Base-by-base conservation (phyloP, 2,329 filamentous ascomycete genomes). In the Myotisia sp. region DNA sequence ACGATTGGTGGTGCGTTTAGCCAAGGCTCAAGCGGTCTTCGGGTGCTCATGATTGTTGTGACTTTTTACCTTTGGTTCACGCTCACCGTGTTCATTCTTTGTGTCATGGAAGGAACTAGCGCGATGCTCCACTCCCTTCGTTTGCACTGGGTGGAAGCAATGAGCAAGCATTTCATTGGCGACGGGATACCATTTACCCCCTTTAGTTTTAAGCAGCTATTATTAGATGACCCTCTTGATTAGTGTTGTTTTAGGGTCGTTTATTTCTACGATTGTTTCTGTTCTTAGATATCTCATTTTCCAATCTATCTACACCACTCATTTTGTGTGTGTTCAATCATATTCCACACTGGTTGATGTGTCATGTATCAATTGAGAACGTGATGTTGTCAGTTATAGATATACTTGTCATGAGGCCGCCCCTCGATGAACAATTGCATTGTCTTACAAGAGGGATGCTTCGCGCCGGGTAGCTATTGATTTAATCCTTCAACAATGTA, bases 111-210 rank as follows among this genome's bases (percentile, higher is more conserved):
- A 58, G 86, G 86, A 44, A 93, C 87, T 20, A 87, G 80, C 60
- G 86, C 86, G 49, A 94, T 94, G 86, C 68, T 92, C 63, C 85
- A 93, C 64, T 83, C 78, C 40, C 70, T 94, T 47, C 74, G 86
- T 67, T 65, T 94, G 52, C 86, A 92, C 48, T 94, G 86, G 86
- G 86, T 94, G 42, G 87, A 94, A 60, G 87, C 86, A 12, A 94
- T 94, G 75, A 92, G 83, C 63, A 93, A 93, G 66, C 87, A 92
- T 66, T 92, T 92, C 59, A 77, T 92, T 54, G 90, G 90, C 51
- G 80, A 82, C 39, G 86, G 86, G 35, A 74, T 85, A 58, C 69
- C 84, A 2, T 94, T 94, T 59, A 68, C 77, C 51, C 86, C 86
- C 3, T 93, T 94, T 55, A 90, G 80, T 43, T 94, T 94, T 58